Evolutionary conservation across 2,329 filamentous ascomycete genomes (phyloP).

Genomic region (Colletotrichum siamense): DNA sequence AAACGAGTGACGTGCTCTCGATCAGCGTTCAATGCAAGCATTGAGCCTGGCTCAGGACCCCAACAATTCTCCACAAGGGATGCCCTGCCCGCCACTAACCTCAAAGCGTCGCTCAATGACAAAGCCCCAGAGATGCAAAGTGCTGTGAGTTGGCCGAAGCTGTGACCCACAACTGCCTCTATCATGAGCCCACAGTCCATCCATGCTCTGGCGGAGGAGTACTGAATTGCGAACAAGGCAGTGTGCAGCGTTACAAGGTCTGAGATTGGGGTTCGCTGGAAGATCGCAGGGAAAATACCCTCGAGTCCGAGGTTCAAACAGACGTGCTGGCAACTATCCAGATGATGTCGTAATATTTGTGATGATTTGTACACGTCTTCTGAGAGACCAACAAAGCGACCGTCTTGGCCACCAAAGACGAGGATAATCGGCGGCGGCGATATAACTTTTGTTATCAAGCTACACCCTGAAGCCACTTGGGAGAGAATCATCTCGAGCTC

Average conservation of each 20-base stretch:
- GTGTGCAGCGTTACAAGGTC: slow-evolving; percentile 38
- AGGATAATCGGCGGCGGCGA: slow-evolving; percentile 31
- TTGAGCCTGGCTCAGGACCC: slow-evolving; percentile 29
- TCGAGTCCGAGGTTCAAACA: slow-evolving; percentile 29
- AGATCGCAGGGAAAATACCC: slow-evolving; percentile 35
- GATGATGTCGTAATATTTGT: slow-evolving; percentile 26
- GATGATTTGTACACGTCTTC: slow-evolving; percentile 25
- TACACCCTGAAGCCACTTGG: background rate
- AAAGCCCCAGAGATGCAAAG: slow-evolving; percentile 35
- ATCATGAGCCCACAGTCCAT: background rate
- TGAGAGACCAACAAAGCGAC: background rate
- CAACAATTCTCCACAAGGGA: slow-evolving; percentile 33
- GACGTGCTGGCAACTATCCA: slow-evolving; percentile 38
- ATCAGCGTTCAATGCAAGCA: slow-evolving; percentile 31
- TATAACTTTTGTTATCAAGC: background rate
- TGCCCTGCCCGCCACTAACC: slow-evolving; percentile 35
- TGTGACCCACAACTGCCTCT: slow-evolving; percentile 31
- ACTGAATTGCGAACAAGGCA: slow-evolving; percentile 23
- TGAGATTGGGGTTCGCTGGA: slow-evolving; percentile 26
- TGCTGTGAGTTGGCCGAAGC: slow-evolving; percentile 41
- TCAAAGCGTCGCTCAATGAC: slow-evolving; percentile 32
- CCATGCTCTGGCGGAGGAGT: background rate
- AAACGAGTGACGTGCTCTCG: background rate
- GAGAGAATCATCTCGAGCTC: background rate
- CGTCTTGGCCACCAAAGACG: slow-evolving; percentile 42